Percentiles rank a stretch among this genome's conserved stretches.
Conservation (phyloP, 1,139 yeast species). For the Protomyces inouyei region DNA sequence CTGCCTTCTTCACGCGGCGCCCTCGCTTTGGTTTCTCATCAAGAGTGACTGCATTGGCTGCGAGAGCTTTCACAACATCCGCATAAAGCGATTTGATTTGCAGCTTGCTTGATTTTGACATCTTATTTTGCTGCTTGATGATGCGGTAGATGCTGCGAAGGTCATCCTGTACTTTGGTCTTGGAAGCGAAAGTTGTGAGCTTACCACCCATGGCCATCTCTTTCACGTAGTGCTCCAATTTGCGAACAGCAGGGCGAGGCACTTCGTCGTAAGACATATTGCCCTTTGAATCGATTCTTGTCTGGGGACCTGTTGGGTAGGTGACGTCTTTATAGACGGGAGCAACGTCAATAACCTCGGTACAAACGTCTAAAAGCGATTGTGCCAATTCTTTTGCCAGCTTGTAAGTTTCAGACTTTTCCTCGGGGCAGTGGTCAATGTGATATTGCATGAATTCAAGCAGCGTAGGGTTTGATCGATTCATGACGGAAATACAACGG, state of each 20-base stretch:
- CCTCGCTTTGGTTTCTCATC: constrained; percentile 24
- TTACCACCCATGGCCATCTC: constrained; percentile 97
- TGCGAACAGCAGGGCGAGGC: constrained; percentile 85
- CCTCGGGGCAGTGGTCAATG: constrained; percentile 83
- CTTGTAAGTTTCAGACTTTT: constrained; percentile 82
- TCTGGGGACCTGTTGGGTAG: constrained; percentile 91
- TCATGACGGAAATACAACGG: constrained; percentile 96
- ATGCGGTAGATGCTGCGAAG: constrained; percentile 75
- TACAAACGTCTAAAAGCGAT: constrained; percentile 92
- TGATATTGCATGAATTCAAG: constrained; percentile 97
- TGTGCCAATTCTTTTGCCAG: constrained; percentile 86
- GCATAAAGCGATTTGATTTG: constrained; percentile 78
- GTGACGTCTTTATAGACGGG: constrained; percentile 95
- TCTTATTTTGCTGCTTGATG: constrained; percentile 51
- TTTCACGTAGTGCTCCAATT: constrained; percentile 88
- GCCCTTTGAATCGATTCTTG: constrained; percentile 83
- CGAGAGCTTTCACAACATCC: constrained; percentile 70
- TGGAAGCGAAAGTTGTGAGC: constrained; percentile 69
- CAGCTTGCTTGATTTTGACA: constrained; percentile 56
- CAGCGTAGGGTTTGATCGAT: constrained; percentile 89
- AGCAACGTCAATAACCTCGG: constrained; percentile 69
- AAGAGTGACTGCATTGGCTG: constrained; percentile 27
- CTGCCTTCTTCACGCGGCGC: constrained; percentile 15
- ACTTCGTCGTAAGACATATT: constrained; percentile 76
- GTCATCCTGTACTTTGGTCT: constrained; percentile 57